Evolutionary conservation across 202 grass and related monocot species (phyloP).

Genomic region (Zoysia matrella): DNA sequence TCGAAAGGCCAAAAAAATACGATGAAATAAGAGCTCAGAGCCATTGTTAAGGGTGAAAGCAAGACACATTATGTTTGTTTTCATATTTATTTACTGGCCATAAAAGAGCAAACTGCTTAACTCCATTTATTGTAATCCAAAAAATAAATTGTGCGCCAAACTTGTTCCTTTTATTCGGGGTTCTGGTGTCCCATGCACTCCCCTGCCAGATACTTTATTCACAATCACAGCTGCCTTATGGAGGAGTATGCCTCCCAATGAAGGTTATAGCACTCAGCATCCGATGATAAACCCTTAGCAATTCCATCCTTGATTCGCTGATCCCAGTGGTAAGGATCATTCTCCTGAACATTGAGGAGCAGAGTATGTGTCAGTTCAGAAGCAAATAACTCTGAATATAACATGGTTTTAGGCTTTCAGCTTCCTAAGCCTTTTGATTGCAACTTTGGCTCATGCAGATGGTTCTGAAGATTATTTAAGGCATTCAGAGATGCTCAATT

Average conservation of each 20-base stretch:
- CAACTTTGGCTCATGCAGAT: slow-evolving; percentile 11
- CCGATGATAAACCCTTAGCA: slow-evolving; percentile 55
- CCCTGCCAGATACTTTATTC: slow-evolving; percentile 5
- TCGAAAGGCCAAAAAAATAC: background rate
- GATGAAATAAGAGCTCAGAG: background rate
- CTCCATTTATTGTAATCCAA: background rate
- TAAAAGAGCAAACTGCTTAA: background rate
- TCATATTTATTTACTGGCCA: slow-evolving; percentile 6
- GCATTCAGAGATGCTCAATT: slow-evolving; percentile 13
- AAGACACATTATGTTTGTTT: background rate
- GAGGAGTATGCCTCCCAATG: slow-evolving; percentile 56
- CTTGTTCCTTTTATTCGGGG: background rate
- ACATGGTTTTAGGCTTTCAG: background rate
- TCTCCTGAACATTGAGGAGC: slow-evolving; percentile 49
- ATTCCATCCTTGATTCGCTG: slow-evolving; percentile 53
- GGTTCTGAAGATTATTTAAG: slow-evolving; percentile 8
- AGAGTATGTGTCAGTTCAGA: slow-evolving; percentile 38
- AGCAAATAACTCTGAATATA: slow-evolving; percentile 15
- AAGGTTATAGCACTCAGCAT: slow-evolving; percentile 53
- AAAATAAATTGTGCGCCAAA: slow-evolving; percentile 7
- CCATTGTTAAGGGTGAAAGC: background rate
- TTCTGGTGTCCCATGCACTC: background rate
- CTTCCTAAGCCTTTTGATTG: slow-evolving; percentile 6
- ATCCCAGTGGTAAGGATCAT: slow-evolving; percentile 38
- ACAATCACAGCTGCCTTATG: slow-evolving; percentile 44